Conservation (phyloP, 768 basidiomycete species). For the Neoboletus brunneissimus region DNA sequence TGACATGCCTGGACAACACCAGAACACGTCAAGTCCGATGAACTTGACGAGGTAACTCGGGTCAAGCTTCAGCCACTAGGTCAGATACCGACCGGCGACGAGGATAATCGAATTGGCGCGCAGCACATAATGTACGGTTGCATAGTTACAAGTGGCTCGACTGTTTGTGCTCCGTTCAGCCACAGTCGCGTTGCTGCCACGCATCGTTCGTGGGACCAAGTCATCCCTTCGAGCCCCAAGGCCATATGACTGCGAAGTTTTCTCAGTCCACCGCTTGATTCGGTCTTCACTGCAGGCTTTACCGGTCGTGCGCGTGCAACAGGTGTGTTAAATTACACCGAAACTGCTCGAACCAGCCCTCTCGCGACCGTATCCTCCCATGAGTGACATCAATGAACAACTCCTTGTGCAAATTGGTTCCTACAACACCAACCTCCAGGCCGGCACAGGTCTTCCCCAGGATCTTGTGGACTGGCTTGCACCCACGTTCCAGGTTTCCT, state of each 20-base stretch:
- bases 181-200: background rate
- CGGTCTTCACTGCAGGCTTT: background rate
- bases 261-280: background rate
- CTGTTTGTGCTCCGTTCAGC: background rate
- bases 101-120: background rate
- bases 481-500: constrained; percentile 75
- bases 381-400: constrained; percentile 21
- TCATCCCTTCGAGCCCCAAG: background rate
- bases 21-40: too few relatives aligned
- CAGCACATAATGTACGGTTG: background rate
- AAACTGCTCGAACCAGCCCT: background rate
- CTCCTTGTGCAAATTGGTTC: constrained; percentile 78
- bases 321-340: background rate
- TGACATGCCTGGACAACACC: background rate
- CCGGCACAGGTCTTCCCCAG: constrained; percentile 67
- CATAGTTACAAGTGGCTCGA: background rate
- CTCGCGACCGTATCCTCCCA: background rate
- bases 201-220: background rate
- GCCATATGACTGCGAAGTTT: background rate
- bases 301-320: background rate
- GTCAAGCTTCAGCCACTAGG: too few relatives aligned
- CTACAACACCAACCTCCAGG: constrained; percentile 91
- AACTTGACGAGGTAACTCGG: too few relatives aligned
- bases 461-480: constrained; percentile 91
- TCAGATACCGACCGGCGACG: background rate